phyloP scores from a whole-genome alignment of 2,329 filamentous ascomycete genomes.

The Nakataea oryzae region DNA sequence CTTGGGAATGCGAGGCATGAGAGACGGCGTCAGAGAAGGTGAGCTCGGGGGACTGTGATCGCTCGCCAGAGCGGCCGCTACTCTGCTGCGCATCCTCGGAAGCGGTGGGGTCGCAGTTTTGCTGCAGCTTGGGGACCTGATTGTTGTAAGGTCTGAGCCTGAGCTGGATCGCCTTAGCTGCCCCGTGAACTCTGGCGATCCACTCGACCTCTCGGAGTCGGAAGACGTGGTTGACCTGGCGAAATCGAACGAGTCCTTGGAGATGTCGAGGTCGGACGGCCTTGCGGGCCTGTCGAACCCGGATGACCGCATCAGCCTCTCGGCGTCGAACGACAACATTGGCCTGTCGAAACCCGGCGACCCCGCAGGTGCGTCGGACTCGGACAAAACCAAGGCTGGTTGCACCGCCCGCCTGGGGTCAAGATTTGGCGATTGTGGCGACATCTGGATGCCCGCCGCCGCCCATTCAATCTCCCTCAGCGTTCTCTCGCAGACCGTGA shows the following conservation, averaged over 20 bases:
- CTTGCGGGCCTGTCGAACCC: too few relatives aligned
- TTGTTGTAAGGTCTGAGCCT: neutral
- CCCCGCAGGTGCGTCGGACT: neutral
- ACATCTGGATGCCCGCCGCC: neutral
- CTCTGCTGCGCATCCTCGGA: constrained; percentile 17
- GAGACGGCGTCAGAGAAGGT: constrained; percentile 32
- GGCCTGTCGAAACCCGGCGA: neutral
- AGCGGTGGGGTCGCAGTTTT: constrained; percentile 26
- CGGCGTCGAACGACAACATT: neutral
- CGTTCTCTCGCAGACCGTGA: constrained; percentile 62
- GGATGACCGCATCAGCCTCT: too few relatives aligned
- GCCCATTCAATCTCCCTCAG: constrained; percentile 56
- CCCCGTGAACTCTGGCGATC: neutral
- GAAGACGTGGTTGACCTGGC: too few relatives aligned
- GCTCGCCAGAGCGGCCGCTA: constrained; percentile 18
- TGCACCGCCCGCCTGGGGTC: neutral
- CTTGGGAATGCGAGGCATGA: neutral
- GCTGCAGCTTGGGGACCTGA: neutral
- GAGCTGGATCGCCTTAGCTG: neutral
- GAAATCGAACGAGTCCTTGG: too few relatives aligned
- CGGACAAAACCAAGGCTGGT: too few relatives aligned
- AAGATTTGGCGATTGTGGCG: neutral
- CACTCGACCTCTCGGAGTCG: too few relatives aligned
- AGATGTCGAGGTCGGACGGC: too few relatives aligned
- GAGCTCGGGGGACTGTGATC: constrained; percentile 38